Evolutionary conservation across 2,329 filamentous ascomycete genomes (phyloP).

Genomic region (Trichoderma sp.): DNA sequence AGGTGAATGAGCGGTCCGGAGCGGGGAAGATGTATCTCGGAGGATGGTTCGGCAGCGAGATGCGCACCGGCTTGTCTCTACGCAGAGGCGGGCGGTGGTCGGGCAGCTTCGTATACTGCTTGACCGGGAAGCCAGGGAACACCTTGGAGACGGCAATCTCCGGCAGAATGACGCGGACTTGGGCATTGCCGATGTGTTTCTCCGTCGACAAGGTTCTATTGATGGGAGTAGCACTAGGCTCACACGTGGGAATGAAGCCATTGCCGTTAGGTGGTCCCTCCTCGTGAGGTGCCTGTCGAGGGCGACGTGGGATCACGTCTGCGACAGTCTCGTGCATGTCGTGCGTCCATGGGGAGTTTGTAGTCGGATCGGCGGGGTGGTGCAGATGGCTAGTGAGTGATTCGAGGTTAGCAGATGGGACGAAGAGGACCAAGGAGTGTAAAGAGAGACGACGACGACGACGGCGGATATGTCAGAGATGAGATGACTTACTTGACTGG

Average conservation of each 20-base stretch:
- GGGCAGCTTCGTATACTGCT: constrained; percentile 89
- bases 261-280: constrained; percentile 55
- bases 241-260: constrained; percentile 53
- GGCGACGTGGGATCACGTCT: constrained; percentile 42
- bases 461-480: background rate
- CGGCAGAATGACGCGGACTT: constrained; percentile 77
- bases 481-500: constrained; percentile 59
- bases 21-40: constrained; percentile 91
- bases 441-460: background rate
- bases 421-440: background rate
- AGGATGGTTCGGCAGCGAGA: constrained; percentile 76
- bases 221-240: constrained; percentile 61
- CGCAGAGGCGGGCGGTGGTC: constrained; percentile 92
- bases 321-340: constrained; percentile 81
- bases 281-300: constrained; percentile 42
- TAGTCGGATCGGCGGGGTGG: constrained; percentile 57
- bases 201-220: constrained; percentile 80
- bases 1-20: constrained; percentile 89
- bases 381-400: constrained; percentile 37
- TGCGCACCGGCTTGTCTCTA: constrained; percentile 92
- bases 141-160: constrained; percentile 67
- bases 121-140: constrained; percentile 75
- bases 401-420: constrained; percentile 26
- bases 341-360: constrained; percentile 80
- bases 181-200: constrained; percentile 77